Evolutionary conservation across 1,284 basidiomycete genomes (phyloP), one percentile per base, ranked within the genome.

Genomic region (Tilletia walkeri): DNA sequence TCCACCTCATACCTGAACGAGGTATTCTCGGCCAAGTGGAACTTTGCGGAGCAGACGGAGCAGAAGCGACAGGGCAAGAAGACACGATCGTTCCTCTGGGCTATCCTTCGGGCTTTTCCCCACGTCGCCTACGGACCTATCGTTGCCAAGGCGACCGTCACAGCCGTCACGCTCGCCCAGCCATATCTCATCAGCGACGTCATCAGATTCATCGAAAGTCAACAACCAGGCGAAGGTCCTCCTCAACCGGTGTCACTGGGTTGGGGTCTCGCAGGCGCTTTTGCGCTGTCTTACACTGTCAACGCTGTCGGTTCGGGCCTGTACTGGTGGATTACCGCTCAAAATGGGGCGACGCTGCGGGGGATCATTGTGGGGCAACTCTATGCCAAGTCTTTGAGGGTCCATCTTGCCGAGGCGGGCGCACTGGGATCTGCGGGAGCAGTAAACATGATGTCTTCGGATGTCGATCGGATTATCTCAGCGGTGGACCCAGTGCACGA

Each of bases 191-290:
- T 82, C 61, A 72, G 72, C 38, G 70, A 73, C 30, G 78, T 79
- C 3, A 74, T 82, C 9, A 63, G 69, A n/a, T 82, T 81, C 50
- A 75, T 78, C 14, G 75, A 79, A 65, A 49, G 47, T 9, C 16
- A 67, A 4, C 16, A 50, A 7, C 63, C 67, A 9, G 69, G 54
- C 30, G 71, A 72, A 34, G 12, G 70, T 38, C 38, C 69, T 9
- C 70, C 70, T 1, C 73, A 76, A 41, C 77, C 80, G 9, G 71
- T 72, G 7, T 73, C 70, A 24, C 74, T 75, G 36, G 80, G 80
- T 3, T 82, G 79, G 80, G 76, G 75, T 20, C 72, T 82, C 12
- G 79, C 78, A 1, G 80, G 77, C 3, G 80, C 80, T 1, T 82
- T 75, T 65, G 79, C 70, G 7, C 76, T 80, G 9, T 66, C 77